Base-by-base conservation (phyloP, 2,329 filamentous ascomycete genomes). In the Pseudogymnoascus sp. region DNA sequence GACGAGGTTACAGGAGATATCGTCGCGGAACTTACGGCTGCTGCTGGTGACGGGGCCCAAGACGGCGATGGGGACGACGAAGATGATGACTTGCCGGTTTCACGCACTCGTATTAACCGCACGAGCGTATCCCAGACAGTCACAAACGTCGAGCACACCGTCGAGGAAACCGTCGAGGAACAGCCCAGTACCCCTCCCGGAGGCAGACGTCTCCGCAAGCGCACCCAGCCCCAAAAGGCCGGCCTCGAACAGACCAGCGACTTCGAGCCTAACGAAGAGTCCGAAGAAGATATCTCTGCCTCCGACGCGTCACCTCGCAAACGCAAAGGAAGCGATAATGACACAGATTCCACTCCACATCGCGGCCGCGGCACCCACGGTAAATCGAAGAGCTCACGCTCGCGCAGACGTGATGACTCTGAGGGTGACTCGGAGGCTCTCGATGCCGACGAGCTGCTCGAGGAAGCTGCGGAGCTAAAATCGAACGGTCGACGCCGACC, bases 401-500 rank as follows among this genome's bases (percentile, higher is more conserved):
- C 72, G n/a, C 78, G 79, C 41, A 78, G 77, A 35, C 76, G 75
- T 11, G 74, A 73, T 10, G 82, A 81, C 43, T 86, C 83, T 0
- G 81, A 73, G 66, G 86, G 80, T 66, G 86, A 68, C 70, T 78
- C 78, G 74, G 79, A 77, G 64, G 80, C 81, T 43, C 78, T 87
- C 16, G 84, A 89, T 67, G 75, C 81, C 59, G 82, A 88, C 63
- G 86, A 89, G 69, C 74, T 89, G 60, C 84, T 83, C 5, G 84
- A 87, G 72, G 86, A 89, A 71, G 79, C 86, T 12, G 79, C 84
- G 65, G 85, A 89, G 63, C 77, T 89, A 52, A 78, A 82, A 66
- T 14, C 63, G n/a, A 60, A 63, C 61, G 78, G 82, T 52, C 67
- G 71, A 26, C 79, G 82, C 62, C 74, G 82, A 66, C 75, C 77